A percentile compares a stretch with the other conserved stretches of the same genome.
phyloP scores from a whole-genome alignment of 2,329 filamentous ascomycete genomes.

The Xylariaceae sp. region DNA sequence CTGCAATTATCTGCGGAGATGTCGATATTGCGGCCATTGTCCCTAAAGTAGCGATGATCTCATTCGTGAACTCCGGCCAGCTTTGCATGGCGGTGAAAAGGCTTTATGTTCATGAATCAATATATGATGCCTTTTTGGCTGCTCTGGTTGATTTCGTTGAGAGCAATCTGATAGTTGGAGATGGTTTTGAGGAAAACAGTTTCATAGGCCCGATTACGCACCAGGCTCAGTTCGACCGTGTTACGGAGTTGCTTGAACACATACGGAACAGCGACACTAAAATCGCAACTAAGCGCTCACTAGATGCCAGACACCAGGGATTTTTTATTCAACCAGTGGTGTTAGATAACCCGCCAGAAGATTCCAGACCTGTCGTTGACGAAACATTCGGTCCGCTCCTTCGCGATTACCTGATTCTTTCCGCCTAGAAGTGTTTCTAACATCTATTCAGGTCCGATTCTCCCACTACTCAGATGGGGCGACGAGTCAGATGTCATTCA shows the following conservation, averaged over 20 bases:
- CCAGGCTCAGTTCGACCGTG: constrained; percentile 29
- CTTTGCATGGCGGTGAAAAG: constrained; percentile 1
- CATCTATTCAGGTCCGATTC: constrained; percentile 41
- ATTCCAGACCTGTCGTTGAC: constrained; percentile 30
- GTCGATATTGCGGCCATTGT: constrained; percentile 53
- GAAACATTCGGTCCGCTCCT: constrained; percentile 35
- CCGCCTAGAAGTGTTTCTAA: background rate
- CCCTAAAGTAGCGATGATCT: background rate
- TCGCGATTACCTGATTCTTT: too few species aligned
- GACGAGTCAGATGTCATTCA: constrained; percentile 51
- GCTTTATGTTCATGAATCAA: background rate
- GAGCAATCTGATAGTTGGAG: constrained; percentile 11
- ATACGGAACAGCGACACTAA: constrained; percentile 26
- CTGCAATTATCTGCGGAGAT: constrained; percentile 63
- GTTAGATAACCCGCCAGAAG: constrained; percentile 34
- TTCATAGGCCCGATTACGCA: background rate
- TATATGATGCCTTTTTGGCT: background rate
- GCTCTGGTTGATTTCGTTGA: background rate
- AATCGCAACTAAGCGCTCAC: constrained; percentile 21
- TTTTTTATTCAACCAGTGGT: constrained; percentile 30
- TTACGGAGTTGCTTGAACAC: constrained; percentile 32
- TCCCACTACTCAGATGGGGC: constrained; percentile 50
- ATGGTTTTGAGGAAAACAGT: background rate
- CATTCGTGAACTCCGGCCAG: background rate
- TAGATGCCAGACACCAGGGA: constrained; percentile 3